Evolutionary conservation across 257 asterid genomes (phyloP), one percentile per base, ranked within the genome.

Genomic region (Cinchona pubescens): DNA sequence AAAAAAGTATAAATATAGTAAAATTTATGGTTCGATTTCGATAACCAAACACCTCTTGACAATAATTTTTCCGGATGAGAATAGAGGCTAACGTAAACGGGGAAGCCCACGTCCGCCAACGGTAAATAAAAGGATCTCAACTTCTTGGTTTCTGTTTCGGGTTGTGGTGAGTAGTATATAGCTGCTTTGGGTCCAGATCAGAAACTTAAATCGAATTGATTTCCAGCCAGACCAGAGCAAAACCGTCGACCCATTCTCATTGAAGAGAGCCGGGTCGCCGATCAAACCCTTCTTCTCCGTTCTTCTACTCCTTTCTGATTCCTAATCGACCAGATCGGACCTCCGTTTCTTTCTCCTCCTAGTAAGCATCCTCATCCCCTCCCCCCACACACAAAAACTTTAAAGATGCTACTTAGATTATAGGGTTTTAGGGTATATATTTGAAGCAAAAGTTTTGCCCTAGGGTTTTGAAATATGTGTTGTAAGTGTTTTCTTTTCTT

Each of bases 401-500:
- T 43, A 15, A 23, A 21, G 69, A 73, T 65, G 55, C 40, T 40
- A 29, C 79, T 73, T 79, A 21, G 86, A 80, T 84, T 82, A 73
- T 76, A 79, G 83, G 83, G 79, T 80, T 82, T 76, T 65, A 32
- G 70, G 46, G 48, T 74, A 37, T 43, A 72, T 55, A 59, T 15
- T 10, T n/a, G n/a, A 11, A 4, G 8, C 42, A 21, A 23, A 23
- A 18, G 62, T 63, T 81, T 78, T 71, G n/a, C n/a, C 69, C 85
- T 84, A 81, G 91, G 94, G 87, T 76, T 81, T 37, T 73, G 21
- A 66, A 40, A 62, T 46, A 25, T 38, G 32, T 71, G 19, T 67
- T 49, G 79, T 29, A 42, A 72, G 71, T 27, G 35, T 5, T 64
- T 15, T 69, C 38, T 37, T 25, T 38, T 14, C 30, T 58, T 27